Evolutionary conservation across 768 basidiomycete species (phyloP).

Genomic region (Lactifluus piperatus): DNA sequence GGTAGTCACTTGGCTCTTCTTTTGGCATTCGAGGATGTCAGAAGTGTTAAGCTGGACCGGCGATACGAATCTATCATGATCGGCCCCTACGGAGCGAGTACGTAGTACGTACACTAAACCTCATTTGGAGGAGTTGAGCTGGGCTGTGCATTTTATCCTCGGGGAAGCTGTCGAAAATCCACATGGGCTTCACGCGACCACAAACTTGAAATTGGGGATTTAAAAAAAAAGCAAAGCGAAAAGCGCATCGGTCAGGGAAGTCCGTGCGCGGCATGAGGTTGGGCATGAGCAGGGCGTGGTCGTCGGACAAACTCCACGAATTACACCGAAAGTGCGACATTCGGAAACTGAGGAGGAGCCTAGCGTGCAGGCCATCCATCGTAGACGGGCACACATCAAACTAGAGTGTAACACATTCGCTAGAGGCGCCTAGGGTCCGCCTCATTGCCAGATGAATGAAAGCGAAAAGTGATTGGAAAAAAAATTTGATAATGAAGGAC

Average conservation of each 20-base stretch:
- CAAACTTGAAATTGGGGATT: background rate
- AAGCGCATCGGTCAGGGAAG: background rate
- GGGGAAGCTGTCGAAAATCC: background rate
- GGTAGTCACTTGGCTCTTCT: background rate
- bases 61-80: background rate
- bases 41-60: background rate
- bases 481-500: background rate
- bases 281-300: background rate
- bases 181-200: background rate
- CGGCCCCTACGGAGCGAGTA: background rate
- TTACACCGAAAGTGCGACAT: constrained; percentile 4
- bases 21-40: background rate
- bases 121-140: background rate
- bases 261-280: background rate
- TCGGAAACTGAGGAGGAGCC: background rate
- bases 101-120: background rate
- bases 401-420: background rate
- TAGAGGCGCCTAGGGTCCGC: too few species aligned
- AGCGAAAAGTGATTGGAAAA: background rate
- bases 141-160: too few species aligned
- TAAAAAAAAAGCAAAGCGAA: background rate
- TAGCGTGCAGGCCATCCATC: background rate
- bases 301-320: background rate
- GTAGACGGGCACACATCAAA: background rate
- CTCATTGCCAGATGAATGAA: background rate